A percentile compares a stretch with the other conserved stretches of the same genome.
phyloP scores from a whole-genome alignment of 176 grass and related monocot genomes.

The Phragmites australis region DNA sequence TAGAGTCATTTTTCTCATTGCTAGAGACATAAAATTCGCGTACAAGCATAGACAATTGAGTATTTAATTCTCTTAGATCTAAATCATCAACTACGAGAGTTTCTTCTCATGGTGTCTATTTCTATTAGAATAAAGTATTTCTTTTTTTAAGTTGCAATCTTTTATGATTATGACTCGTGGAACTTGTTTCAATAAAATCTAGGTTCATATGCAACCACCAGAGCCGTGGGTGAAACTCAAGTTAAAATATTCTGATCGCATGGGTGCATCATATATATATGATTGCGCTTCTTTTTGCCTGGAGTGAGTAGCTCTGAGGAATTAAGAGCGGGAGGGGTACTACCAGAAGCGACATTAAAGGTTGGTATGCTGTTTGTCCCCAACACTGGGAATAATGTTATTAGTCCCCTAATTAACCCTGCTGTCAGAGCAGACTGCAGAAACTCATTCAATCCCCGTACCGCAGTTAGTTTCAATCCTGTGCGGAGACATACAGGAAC shows the following conservation, averaged over 20 bases:
- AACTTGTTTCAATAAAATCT: no score
- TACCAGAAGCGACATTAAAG: constrained; percentile 11
- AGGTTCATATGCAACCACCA: no score
- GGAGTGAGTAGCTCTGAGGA: constrained; percentile 2
- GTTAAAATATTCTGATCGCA: neutral
- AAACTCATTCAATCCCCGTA: neutral
- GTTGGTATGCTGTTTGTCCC: constrained; percentile 24
- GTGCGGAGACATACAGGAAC: neutral
- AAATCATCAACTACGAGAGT: no score
- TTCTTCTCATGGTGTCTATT: no score
- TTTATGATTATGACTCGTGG: no score
- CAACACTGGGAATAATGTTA: constrained; percentile 17
- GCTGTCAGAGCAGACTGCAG: constrained; percentile 5
- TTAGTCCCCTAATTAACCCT: constrained; percentile 21
- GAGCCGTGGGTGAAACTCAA: neutral
- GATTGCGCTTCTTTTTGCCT: constrained; percentile 2
- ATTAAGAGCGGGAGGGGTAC: neutral
- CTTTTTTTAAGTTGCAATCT: no score
- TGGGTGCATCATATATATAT: neutral
- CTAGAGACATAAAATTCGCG: no score
- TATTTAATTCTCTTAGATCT: no score
- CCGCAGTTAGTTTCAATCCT: neutral
- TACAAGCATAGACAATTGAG: no score
- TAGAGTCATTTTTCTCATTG: no score
- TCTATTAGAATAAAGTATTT: no score